Conservation (phyloP, 2,329 filamentous ascomycete genomes). For the Hypoxylon sp. region DNA sequence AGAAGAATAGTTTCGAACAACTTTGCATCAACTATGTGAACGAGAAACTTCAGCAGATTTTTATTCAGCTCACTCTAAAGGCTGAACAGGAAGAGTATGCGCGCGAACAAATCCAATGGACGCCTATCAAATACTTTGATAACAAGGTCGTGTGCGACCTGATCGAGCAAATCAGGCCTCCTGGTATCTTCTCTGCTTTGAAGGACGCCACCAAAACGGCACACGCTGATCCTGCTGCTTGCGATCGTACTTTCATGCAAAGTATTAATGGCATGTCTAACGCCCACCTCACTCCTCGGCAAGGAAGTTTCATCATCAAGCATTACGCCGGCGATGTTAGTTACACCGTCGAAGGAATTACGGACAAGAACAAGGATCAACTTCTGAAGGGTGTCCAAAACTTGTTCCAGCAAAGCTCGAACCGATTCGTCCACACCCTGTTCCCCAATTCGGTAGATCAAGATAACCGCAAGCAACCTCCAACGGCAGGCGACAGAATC, state of each 20-base stretch:
- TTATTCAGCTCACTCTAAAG: conserved; percentile 96
- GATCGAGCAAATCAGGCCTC: conserved; percentile 91
- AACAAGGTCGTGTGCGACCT: conserved; percentile 99
- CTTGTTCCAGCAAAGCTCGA: conserved; percentile 85
- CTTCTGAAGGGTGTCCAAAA: conserved; percentile 93
- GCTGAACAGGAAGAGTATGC: conserved; percentile 98
- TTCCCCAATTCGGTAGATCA: conserved; percentile 96
- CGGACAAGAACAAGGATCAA: conserved; percentile 99
- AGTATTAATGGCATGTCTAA: conserved; percentile 92
- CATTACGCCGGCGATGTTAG: conserved; percentile 98
- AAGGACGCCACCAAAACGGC: conserved; percentile 99
- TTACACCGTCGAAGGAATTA: conserved; percentile 96
- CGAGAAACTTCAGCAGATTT: conserved; percentile 98
- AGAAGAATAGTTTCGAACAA: conserved; percentile 99
- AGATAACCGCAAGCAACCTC: conserved; percentile 93
- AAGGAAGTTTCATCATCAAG: conserved; percentile 98
- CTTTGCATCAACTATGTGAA: conserved; percentile 99
- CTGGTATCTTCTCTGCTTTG: conserved; percentile 93
- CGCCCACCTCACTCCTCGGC: conserved; percentile 89
- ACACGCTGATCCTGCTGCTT: conserved; percentile 93
- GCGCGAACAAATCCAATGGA: conserved; percentile 97
- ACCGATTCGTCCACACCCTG: conserved; percentile 86
- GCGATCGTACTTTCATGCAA: conserved; percentile 96
- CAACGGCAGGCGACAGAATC: conserved; percentile 96
- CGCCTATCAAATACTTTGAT: conserved; percentile 98